These are phyloP conservation scores for Cymbopogon flexuosus DNA, from an alignment of 202 grass and related monocot genomes.

Conservation along the genomic window DNA sequence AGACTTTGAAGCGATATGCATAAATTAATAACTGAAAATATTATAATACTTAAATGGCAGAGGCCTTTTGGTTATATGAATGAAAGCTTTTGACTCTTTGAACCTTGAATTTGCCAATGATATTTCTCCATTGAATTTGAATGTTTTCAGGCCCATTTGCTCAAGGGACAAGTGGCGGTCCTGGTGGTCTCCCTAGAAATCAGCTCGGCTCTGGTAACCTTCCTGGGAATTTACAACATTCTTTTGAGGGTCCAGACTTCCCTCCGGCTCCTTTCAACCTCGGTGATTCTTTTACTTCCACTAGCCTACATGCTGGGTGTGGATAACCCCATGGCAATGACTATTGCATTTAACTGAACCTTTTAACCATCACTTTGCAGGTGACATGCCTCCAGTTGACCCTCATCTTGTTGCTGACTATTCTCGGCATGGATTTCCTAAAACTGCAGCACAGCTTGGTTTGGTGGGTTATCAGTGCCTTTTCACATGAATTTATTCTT, in stretches of 20 bases:
- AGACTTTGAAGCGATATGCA: conserved; percentile 26
- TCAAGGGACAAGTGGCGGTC: conserved; percentile 45
- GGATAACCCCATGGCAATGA: conserved; percentile 20
- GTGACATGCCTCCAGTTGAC: conserved; percentile 1
- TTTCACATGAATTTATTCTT: background rate
- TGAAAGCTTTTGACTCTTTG: conserved; percentile 33
- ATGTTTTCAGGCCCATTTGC: conserved; percentile 43
- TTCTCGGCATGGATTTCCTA: conserved; percentile 48
- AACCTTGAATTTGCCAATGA: conserved; percentile 1
- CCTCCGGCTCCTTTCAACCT: conserved; percentile 27
- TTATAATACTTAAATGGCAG: conserved; percentile 3
- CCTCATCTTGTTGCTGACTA: conserved; percentile 39
- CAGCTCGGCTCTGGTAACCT: conserved; percentile 44
- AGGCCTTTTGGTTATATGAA: conserved; percentile 30
- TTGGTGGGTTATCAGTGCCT: conserved; percentile 35
- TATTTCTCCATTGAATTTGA: conserved; percentile 14
- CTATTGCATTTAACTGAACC: conserved; percentile 37
- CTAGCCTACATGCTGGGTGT: conserved; percentile 16
- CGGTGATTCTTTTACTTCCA: conserved; percentile 36
- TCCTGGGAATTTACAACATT: conserved; percentile 22
- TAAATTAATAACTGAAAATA: background rate
- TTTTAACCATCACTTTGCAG: conserved; percentile 34
- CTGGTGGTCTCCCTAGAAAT: conserved; percentile 33
- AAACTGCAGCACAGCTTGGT: conserved; percentile 45
- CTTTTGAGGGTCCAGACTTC: conserved; percentile 46